phyloP scores from a whole-genome alignment of 768 basidiomycete genomes.

The Sporobolomyces phaffii region DNA sequence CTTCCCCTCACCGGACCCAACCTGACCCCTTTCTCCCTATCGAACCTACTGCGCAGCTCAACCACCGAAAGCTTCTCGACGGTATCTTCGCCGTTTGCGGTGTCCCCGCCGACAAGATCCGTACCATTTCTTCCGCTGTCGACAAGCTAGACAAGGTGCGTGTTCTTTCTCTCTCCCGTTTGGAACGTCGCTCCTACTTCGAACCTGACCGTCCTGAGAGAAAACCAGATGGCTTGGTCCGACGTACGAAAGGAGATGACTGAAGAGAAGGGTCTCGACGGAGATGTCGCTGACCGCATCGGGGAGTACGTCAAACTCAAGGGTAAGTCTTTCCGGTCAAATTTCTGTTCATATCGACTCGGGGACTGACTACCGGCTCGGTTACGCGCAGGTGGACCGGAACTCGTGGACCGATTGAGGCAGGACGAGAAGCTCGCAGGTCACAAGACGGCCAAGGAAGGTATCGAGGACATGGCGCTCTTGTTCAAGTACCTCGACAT shows the following conservation, averaged over 20 bases:
- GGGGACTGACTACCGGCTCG: not conserved
- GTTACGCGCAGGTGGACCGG: conserved; percentile 61
- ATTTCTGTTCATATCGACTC: too few species aligned
- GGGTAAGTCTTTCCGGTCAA: conserved; percentile 52
- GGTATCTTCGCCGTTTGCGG: conserved; percentile 96
- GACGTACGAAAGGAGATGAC: conserved; percentile 97
- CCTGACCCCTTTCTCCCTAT: too few species aligned
- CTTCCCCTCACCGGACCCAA: too few species aligned
- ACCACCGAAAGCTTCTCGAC: conserved; percentile 93
- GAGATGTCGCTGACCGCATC: conserved; percentile 78
- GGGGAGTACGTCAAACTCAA: conserved; percentile 95
- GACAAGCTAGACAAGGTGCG: conserved; percentile 95
- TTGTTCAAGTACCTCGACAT: conserved; percentile 76
- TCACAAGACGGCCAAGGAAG: conserved; percentile 70
- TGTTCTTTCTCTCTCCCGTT: too few species aligned
- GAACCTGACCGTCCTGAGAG: not conserved
- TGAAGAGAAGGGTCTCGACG: conserved; percentile 81
- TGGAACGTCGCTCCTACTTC: too few species aligned
- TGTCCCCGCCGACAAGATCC: conserved; percentile 79
- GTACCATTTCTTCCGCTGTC: conserved; percentile 88
- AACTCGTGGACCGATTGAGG: conserved; percentile 65
- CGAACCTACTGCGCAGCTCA: too few species aligned
- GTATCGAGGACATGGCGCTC: conserved; percentile 75
- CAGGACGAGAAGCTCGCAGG: conserved; percentile 60
- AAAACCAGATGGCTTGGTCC: conserved; percentile 66